Base-by-base conservation (phyloP, 306 rosid species). In the Lupinus albus region DNA sequence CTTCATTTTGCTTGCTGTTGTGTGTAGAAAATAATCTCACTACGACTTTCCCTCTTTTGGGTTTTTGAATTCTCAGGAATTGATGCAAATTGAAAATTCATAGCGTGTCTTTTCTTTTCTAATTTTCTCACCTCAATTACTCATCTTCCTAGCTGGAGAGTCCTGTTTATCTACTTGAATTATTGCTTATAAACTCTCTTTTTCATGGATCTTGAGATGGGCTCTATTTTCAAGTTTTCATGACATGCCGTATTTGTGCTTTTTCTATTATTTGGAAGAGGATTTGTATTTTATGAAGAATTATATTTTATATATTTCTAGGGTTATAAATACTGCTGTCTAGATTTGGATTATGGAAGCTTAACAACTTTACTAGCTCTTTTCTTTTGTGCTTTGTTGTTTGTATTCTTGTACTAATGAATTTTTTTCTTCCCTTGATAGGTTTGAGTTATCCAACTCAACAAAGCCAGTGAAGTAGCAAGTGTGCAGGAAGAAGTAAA, bases 381-480 rank as follows among this genome's bases (percentile, higher is more conserved):
- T 57, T 5, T 33, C 12, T 38, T 38, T 59, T 66, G 11, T 28
- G 44, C 71, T 39, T 50, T 7, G 11, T 0, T 4, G 11, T 47
- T 14, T 35, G 36, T 3, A 16, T 58, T 50, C 45, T 55, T 11
- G 15, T 53, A 17, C 56, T 50, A 2, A 11, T 11, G 20, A 11
- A 1, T 5, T 41, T 4, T 36, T 14, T 16, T 59, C 52, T 17
- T 44, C 17, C 39, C 55, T 7, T 50, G 44, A 53, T 58, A 64
- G 77, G 25, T 21, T 79, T 74, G 59, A 13, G 16, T 61, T 57
- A 14, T 74, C 52, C 17, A 57, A 17, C 49, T 46, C 25, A 38
- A 17, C 59, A 14, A 75, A 44, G 15, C 49, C 49, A 49, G 57
- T 55, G 41, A 21, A 13, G 63, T 39, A 11, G 62, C 7, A n/a